Conservation (phyloP, 2,329 filamentous ascomycete genomes). For the Volutella citrinella region DNA sequence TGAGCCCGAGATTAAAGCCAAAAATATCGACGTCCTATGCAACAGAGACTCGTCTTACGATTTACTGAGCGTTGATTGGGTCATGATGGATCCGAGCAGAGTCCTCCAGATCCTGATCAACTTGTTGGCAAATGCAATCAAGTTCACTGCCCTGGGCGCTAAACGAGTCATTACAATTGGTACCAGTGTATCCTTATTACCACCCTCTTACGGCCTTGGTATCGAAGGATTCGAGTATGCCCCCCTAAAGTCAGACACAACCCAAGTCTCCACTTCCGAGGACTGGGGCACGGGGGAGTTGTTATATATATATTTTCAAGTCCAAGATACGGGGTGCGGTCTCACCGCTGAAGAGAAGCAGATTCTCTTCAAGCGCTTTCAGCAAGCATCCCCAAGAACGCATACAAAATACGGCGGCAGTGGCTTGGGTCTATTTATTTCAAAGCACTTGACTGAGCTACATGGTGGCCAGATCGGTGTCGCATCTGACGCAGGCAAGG, state of each 20-base stretch:
- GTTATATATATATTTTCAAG: conserved; percentile 46
- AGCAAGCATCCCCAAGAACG: conserved; percentile 52
- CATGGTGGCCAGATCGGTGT: conserved; percentile 66
- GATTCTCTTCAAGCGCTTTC: conserved; percentile 64
- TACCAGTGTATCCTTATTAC: conserved; percentile 40
- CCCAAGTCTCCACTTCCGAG: conserved; percentile 14
- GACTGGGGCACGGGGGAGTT: conserved; percentile 33
- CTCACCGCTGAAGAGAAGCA: conserved; percentile 61
- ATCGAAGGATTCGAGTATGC: conserved; percentile 12
- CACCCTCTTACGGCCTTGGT: neutral
- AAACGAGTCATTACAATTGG: conserved; percentile 44
- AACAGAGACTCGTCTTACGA: conserved; percentile 57
- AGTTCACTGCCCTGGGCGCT: conserved; percentile 56
- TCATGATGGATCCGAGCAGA: conserved; percentile 66
- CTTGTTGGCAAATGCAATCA: conserved; percentile 74
- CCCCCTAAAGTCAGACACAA: conserved; percentile 6
- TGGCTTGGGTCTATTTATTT: conserved; percentile 63
- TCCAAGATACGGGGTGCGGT: conserved; percentile 64
- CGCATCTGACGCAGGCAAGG: conserved; percentile 53
- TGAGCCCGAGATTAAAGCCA: conserved; percentile 65
- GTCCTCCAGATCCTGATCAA: conserved; percentile 79
- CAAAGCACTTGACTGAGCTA: conserved; percentile 58
- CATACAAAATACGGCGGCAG: conserved; percentile 62
- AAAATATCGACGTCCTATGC: conserved; percentile 62
- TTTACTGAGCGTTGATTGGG: conserved; percentile 57